phyloP scores from a whole-genome alignment of 345 rosid genomes.

The Eucalyptus coolabah region DNA sequence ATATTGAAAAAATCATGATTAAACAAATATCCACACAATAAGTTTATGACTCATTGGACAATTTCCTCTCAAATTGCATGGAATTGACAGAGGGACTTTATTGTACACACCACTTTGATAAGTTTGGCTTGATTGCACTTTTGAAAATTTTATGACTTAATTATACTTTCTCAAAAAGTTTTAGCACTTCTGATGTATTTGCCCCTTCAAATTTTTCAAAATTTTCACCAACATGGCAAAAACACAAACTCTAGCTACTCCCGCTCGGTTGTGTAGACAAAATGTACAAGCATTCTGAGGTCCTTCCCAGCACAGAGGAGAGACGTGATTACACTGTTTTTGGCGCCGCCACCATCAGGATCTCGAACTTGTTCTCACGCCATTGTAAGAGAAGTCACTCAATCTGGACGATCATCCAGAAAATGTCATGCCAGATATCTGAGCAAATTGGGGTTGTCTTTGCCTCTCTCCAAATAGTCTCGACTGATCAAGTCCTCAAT shows the following conservation, averaged over 20 bases:
- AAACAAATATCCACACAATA: background rate
- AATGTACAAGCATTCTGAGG: background rate
- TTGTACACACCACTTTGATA: background rate
- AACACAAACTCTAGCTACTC: background rate
- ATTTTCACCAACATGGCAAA: background rate
- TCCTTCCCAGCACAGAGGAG: background rate
- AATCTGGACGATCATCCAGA: background rate
- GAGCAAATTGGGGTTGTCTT: conserved; percentile 56
- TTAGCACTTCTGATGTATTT: accelerated
- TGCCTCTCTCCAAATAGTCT: conserved; percentile 89
- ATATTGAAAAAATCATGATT: background rate
- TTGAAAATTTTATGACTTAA: no score
- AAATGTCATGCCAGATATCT: conserved; percentile 54
- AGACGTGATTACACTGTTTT: background rate
- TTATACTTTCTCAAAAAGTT: no score
- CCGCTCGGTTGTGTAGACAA: background rate
- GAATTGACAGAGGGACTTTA: background rate
- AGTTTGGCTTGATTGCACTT: background rate
- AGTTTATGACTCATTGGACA: background rate
- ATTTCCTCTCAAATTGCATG: background rate
- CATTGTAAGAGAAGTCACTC: background rate
- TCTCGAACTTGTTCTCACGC: background rate
- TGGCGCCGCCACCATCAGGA: background rate
- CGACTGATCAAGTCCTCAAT: conserved; percentile 85
- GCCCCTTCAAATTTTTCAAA: background rate